phyloP scores from a whole-genome alignment of 139 green algal species.

The Bryopsis sp. region DNA sequence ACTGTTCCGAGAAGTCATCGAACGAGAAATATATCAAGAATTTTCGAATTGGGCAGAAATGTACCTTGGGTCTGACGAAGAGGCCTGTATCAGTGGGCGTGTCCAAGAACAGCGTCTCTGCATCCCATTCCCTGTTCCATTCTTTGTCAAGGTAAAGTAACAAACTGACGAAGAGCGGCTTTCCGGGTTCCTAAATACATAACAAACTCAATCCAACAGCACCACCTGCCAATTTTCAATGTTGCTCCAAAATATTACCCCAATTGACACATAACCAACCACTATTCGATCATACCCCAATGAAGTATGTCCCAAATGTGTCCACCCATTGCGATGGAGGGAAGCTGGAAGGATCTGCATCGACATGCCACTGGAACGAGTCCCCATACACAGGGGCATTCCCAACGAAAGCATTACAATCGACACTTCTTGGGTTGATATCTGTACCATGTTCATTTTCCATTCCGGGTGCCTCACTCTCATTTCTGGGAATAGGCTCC shows the following conservation, averaged over 20 bases:
- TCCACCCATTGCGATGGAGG: conserved; percentile 39
- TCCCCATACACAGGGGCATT: conserved; percentile 70
- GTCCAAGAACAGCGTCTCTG: conserved; percentile 82
- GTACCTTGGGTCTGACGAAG: conserved; percentile 48
- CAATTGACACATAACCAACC: neutral
- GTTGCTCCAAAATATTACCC: neutral
- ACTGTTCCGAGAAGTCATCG: too few species aligned
- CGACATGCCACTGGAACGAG: conserved; percentile 65
- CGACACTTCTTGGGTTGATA: conserved; percentile 5
- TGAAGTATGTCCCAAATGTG: conserved; percentile 61
- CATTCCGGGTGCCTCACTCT: neutral
- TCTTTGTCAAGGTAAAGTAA: conserved; percentile 70
- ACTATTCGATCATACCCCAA: conserved; percentile 31
- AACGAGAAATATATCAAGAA: neutral
- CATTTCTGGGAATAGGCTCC: too few species aligned
- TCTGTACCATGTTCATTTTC: neutral
- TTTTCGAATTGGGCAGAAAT: neutral
- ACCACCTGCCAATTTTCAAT: too few species aligned
- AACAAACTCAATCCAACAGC: neutral
- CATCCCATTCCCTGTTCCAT: conserved; percentile 60
- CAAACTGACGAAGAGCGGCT: conserved; percentile 69
- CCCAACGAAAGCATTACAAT: conserved; percentile 67
- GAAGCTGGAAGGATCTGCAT: conserved; percentile 70
- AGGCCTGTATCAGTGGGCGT: conserved; percentile 48
- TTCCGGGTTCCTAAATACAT: conserved; percentile 47